A percentile compares a stretch with the other conserved stretches of the same genome.
phyloP scores from a whole-genome alignment of 257 asterid species.

The Primulina tabacum region DNA sequence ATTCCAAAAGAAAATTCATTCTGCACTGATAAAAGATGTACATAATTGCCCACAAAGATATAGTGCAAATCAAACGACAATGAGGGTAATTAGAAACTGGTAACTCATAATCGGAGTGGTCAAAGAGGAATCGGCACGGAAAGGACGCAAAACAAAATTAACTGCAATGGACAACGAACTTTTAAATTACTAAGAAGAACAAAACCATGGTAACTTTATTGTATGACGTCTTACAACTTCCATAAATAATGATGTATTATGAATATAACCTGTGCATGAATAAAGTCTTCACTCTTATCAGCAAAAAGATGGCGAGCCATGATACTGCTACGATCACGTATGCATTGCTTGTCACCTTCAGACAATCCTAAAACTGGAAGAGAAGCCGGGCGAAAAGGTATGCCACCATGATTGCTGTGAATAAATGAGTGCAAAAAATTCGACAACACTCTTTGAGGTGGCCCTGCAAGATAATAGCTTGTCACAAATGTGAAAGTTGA shows the following conservation, averaged over 20 bases:
- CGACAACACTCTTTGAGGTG: constrained; percentile 94
- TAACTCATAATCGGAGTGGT: background rate
- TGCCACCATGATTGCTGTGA: constrained; percentile 68
- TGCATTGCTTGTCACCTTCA: constrained; percentile 90
- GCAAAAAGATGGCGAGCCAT: constrained; percentile 99
- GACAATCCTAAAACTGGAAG: constrained; percentile 93
- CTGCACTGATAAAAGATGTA: background rate
- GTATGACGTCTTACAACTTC: constrained; percentile 12
- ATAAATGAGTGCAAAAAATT: constrained; percentile 91
- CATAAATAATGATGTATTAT: constrained; percentile 16
- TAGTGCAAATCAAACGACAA: background rate
- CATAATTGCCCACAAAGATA: background rate
- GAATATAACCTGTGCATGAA: constrained; percentile 69
- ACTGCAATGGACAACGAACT: background rate
- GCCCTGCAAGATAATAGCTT: constrained; percentile 54
- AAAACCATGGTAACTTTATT: background rate
- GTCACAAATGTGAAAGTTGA: constrained; percentile 25
- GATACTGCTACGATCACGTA: constrained; percentile 97
- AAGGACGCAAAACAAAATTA: background rate
- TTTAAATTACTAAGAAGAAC: background rate
- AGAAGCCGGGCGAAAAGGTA: constrained; percentile 78
- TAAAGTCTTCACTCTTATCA: constrained; percentile 87
- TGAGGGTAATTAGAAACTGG: background rate
- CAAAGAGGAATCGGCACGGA: background rate
- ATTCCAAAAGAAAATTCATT: background rate